Conservation (phyloP, 2,329 filamentous ascomycete genomes). For the Penicillium sp. region DNA sequence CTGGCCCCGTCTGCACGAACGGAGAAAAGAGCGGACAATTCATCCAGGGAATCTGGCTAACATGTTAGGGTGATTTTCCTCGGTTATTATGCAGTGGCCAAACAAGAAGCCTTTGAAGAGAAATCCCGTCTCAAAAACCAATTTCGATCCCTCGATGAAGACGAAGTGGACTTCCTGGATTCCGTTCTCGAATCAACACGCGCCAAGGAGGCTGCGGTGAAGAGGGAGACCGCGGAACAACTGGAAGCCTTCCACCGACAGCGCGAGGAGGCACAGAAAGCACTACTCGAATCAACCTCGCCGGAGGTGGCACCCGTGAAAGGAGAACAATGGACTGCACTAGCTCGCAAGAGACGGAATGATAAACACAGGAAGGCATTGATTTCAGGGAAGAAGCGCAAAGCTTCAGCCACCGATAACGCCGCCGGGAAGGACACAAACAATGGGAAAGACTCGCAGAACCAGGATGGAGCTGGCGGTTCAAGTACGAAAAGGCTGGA, state of each 20-base stretch:
- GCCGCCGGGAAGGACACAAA: conserved; percentile 2
- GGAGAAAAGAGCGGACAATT: background rate
- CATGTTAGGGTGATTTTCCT: conserved; percentile 40
- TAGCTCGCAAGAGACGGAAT: conserved; percentile 55
- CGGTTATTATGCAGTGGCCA: conserved; percentile 39
- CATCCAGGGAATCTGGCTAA: conserved; percentile 32
- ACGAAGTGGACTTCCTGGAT: conserved; percentile 55
- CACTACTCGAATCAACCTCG: conserved; percentile 41
- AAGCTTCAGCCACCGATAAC: conserved; percentile 35
- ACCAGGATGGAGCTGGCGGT: conserved; percentile 8
- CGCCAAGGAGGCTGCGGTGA: conserved; percentile 57
- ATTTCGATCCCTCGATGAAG: conserved; percentile 53
- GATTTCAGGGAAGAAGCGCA: conserved; percentile 45
- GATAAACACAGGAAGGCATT: conserved; percentile 46
- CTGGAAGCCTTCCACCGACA: conserved; percentile 60
- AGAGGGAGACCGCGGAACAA: conserved; percentile 59
- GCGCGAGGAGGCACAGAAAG: conserved; percentile 60
- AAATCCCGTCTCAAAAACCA: conserved; percentile 52
- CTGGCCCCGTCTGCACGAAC: background rate
- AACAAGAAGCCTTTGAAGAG: conserved; percentile 55
- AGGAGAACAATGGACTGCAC: conserved; percentile 51
- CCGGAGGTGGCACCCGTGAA: conserved; percentile 35
- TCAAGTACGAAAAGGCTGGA: background rate
- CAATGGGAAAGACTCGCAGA: conserved; percentile 10
- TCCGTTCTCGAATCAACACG: conserved; percentile 58